Base-by-base conservation (phyloP, 495 filamentous ascomycete genomes). In the Podospora tetraspora region DNA sequence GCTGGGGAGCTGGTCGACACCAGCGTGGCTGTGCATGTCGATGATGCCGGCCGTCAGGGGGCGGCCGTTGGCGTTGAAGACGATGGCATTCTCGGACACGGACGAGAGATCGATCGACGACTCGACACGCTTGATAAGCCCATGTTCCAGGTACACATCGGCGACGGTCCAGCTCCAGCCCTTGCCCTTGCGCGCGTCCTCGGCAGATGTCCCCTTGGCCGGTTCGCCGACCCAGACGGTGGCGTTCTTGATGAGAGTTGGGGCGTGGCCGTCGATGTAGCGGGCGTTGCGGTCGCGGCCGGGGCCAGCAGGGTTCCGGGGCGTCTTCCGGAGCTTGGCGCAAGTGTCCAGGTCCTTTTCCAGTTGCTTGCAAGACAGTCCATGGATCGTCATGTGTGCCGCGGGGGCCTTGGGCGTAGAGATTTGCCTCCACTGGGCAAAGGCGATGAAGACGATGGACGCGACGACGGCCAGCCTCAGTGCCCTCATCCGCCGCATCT, bases 11-110 rank as follows among this genome's bases (percentile, higher is more conserved):
- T 78, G 72, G 59, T 76, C 70, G 0, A 80, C 78, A 10, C 84
- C 81, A n/a, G 83, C 79, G 75, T 91, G 88, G 56, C 81, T 85
- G 76, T 91, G 88, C 86, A 91, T 88, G 71, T 90, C 88, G 43
- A 90, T 85, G 66, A 90, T 84, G 56, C 88, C 88, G 16, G 81
- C 81, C 5, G 88, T 91, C 7, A 91, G 77, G 43, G 78, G 84
- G n/a, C 83, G 78, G 13, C 88, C 87, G 37, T 83, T 69, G n/a
- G 85, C 81, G 57, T 88, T 72, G 69, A 79, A 84, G 60, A 87
- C 72, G 5, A 76, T 60, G 3, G 79, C 78, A 68, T 81, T 76
- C 10, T 72, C 67, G 6, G 81, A 61, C 21, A 81, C 66, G 1
- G 72, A 67, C 27, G 61, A 67, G 10, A 68, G 59, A n/a, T 75